Evolutionary conservation across 345 rosid species (phyloP).

Genomic region (Eucalyptus melliodora): DNA sequence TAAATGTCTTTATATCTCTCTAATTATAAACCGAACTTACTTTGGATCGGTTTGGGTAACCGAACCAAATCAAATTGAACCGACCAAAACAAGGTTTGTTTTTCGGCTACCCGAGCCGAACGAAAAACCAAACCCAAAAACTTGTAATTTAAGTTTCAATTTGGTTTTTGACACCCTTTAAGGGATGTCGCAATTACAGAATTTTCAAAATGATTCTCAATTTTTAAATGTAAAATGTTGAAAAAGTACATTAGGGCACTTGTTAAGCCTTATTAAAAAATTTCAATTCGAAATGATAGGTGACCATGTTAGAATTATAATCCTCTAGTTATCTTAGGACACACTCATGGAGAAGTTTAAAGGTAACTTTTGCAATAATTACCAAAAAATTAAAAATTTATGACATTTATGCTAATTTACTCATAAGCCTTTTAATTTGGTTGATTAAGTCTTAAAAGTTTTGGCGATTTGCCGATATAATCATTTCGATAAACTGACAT

Average conservation of each 20-base stretch:
- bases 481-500: accelerated
- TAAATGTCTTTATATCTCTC: background rate
- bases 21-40: background rate
- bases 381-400: too few species aligned
- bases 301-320: background rate
- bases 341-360: background rate
- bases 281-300: background rate
- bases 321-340: background rate
- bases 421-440: too few species aligned
- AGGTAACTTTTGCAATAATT: background rate
- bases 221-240: background rate
- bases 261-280: background rate
- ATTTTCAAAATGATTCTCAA: background rate
- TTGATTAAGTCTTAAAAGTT: too few species aligned
- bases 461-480: too few species aligned
- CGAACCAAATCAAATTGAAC: background rate
- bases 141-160: too few species aligned
- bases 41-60: background rate
- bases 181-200: too few species aligned
- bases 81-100: too few species aligned
- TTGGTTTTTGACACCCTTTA: too few species aligned
- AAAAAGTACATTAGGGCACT: background rate
- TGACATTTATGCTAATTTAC: too few species aligned
- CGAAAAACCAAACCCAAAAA: too few species aligned
- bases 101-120: too few species aligned